A percentile compares a stretch with the other conserved stretches of the same genome.
phyloP scores from a whole-genome alignment of 495 filamentous ascomycete species.

The Neurospora sp. region DNA sequence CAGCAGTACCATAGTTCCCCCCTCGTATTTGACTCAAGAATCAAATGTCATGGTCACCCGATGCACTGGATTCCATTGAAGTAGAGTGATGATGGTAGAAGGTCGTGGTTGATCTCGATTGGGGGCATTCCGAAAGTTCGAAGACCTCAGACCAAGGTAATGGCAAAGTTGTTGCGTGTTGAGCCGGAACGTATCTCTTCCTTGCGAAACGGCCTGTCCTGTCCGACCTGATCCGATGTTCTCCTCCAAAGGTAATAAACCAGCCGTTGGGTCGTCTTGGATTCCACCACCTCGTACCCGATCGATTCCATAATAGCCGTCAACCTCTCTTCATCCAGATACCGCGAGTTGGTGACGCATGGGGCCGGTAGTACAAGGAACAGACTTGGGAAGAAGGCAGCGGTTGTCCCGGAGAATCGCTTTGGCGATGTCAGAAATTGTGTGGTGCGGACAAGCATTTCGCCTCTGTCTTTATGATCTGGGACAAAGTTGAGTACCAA shows the following conservation, averaged over 20 bases:
- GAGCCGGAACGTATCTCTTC: constrained; percentile 62
- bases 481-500: constrained; percentile 93
- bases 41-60: neutral
- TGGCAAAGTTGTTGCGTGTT: constrained; percentile 80
- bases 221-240: constrained; percentile 9
- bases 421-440: constrained; percentile 43
- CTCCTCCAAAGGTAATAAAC: constrained; percentile 78
- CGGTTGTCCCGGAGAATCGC: constrained; percentile 7
- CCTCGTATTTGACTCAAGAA: neutral
- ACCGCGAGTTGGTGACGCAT: constrained; percentile 87
- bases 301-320: constrained; percentile 63
- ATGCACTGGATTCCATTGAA: neutral
- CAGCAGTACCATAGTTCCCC: neutral
- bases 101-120: neutral
- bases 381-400: constrained; percentile 54
- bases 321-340: constrained; percentile 67
- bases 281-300: constrained; percentile 55
- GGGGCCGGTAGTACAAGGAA: constrained; percentile 87
- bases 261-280: constrained; percentile 71
- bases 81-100: neutral
- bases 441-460: constrained; percentile 74
- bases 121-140: neutral
- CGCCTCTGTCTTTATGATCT: constrained; percentile 59
- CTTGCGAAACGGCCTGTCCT: constrained; percentile 40
- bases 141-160: constrained; percentile 42